Percentiles rank a stretch among this genome's conserved stretches.
Conservation (phyloP, 2,329 filamentous ascomycete genomes). For the Colletotrichum gloeosporioides region DNA sequence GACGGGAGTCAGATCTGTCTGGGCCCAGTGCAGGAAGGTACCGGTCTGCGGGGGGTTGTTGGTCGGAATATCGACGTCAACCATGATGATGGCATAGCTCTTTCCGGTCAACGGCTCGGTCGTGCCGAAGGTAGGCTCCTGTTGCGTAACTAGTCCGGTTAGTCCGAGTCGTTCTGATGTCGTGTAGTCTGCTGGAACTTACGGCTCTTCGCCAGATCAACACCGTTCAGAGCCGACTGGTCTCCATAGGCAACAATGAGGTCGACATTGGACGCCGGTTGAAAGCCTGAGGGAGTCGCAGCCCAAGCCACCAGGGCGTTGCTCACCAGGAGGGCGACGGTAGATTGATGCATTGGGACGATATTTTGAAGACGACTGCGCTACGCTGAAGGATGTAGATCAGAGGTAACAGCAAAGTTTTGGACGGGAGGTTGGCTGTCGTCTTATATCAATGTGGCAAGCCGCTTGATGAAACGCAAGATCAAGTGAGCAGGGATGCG, state of each 20-base stretch:
- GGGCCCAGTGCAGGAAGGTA: conserved; percentile 53
- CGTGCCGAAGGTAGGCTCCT: conserved; percentile 12
- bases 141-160: neutral
- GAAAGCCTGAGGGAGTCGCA: conserved; percentile 45
- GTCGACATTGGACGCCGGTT: conserved; percentile 38
- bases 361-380: neutral
- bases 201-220: conserved; percentile 41
- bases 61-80: conserved; percentile 52
- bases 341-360: neutral
- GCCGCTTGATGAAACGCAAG: neutral
- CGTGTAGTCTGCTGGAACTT: neutral
- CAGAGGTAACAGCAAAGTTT: neutral
- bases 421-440: neutral
- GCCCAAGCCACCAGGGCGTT: conserved; percentile 32
- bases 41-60: conserved; percentile 35
- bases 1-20: conserved; percentile 36
- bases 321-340: neutral
- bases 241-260: conserved; percentile 44
- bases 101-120: conserved; percentile 6
- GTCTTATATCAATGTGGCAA: neutral
- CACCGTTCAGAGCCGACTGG: conserved; percentile 39
- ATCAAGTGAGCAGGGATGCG: neutral
- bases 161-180: neutral
- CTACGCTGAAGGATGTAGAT: neutral
- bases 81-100: conserved; percentile 42